Base-by-base conservation (phyloP, 2,329 filamentous ascomycete genomes). In the Penicillium sp. region DNA sequence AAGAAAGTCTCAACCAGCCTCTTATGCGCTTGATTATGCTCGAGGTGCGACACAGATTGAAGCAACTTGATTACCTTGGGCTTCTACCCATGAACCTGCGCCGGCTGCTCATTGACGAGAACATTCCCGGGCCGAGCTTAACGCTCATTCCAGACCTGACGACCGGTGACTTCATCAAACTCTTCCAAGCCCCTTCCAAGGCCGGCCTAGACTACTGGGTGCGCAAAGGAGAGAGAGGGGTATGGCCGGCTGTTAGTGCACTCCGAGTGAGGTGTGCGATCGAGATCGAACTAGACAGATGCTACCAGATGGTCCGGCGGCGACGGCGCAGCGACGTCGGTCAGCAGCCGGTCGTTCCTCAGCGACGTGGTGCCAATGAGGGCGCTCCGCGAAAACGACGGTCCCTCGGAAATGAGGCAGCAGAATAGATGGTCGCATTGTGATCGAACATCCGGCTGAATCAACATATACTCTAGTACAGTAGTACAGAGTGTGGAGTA, bases 201-300 rank as follows among this genome's bases (percentile, higher is more conserved):
- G 84, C 87, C 58, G 86, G 84, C 8, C 76, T 97, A 3, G 85
- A 90, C 57, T 89, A 93, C 64, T 97, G 92, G 93, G 91, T 95
- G 54, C 72, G 86, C 30, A 82, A 88, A 55, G 93, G 93, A 1
- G 93, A 97, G 73, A 78, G 86, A 60, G 92, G 89, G 62, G 91
- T 96, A 0, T 97, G 93, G 92, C 93, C 92, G 0, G 90, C 91
- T 2, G 84, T 96, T 3, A 86, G 86, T 30, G 90, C 91, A 14
- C 74, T 97, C 60, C 87, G 88, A 64, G 86, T 96, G 6, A 79
- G 93, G 6, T 94, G 90, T 71, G 88, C 87, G 4, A 82, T 97
- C 7, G 93, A 97, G 71, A 87, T 91, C 55, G 91, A 96, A 68
- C 78, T 97, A 11, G 92, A 97, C 70, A 79, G 86, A 47, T 89